phyloP scores from a whole-genome alignment of 768 basidiomycete species.

The Serendipita sp. region DNA sequence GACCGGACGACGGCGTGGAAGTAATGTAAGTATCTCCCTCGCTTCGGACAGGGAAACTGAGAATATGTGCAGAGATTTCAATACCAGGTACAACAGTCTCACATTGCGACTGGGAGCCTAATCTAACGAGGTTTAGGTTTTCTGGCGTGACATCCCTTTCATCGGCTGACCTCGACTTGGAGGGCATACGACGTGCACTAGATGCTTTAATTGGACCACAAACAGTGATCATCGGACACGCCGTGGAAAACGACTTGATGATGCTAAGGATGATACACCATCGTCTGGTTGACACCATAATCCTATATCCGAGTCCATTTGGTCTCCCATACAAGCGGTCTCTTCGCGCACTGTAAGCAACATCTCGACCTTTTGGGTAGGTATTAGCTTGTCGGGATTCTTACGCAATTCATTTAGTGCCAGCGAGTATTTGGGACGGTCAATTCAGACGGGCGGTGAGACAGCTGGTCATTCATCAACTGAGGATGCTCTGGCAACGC shows the following conservation, averaged over 20 bases:
- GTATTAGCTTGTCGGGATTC: conserved; percentile 3
- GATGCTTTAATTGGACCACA: conserved; percentile 55
- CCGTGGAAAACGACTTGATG: conserved; percentile 86
- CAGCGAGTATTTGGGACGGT: conserved; percentile 61
- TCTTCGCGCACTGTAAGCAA: conserved; percentile 57
- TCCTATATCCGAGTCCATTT: conserved; percentile 71
- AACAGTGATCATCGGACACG: conserved; percentile 82
- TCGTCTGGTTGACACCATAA: conserved; percentile 71
- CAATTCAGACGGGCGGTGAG: conserved; percentile 68
- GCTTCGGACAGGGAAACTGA: neutral
- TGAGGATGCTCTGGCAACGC: conserved; percentile 77
- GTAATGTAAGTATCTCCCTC: conserved; percentile 38
- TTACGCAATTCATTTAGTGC: conserved; percentile 30
- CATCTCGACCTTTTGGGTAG: neutral
- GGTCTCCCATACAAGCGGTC: conserved; percentile 67
- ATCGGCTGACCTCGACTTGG: conserved; percentile 51
- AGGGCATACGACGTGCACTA: conserved; percentile 48
- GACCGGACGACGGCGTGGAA: conserved; percentile 66
- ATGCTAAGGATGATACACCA: conserved; percentile 78
- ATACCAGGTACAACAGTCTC: conserved; percentile 43
- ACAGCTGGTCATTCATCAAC: conserved; percentile 73
- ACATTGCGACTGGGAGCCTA: conserved; percentile 8
- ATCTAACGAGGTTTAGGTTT: conserved; percentile 24
- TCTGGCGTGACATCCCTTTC: conserved; percentile 57
- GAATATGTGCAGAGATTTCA: conserved; percentile 51